Conservation (phyloP, 2,329 filamentous ascomycete species). For the Teratosphaeria nubilosa region DNA sequence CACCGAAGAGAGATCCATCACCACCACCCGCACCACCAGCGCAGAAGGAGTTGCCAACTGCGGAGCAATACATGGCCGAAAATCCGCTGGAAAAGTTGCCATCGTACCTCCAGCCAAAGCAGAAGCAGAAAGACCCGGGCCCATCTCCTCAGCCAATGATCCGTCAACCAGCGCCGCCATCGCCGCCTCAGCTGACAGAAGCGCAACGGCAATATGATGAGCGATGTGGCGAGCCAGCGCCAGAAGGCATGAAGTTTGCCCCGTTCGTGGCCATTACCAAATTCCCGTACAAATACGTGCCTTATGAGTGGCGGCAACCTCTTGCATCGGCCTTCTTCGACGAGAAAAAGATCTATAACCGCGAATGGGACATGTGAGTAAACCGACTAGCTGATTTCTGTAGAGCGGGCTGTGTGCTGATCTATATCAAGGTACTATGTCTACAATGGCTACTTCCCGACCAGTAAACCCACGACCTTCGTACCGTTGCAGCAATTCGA, state of each 20-base stretch:
- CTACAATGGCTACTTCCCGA: constrained; percentile 10
- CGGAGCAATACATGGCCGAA: background rate
- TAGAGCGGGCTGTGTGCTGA: background rate
- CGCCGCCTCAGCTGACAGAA: background rate
- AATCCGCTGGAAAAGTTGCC: background rate
- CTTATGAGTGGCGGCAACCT: constrained; percentile 37
- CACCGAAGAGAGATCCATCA: constrained; percentile 4
- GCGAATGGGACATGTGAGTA: constrained; percentile 68
- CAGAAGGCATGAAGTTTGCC: constrained; percentile 26
- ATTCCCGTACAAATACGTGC: constrained; percentile 53
- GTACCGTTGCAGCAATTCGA: constrained; percentile 58
- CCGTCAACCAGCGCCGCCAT: background rate
- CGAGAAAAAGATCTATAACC: constrained; percentile 45
- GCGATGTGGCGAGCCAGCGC: constrained; percentile 25
- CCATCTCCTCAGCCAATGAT: background rate
- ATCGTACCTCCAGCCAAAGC: constrained; percentile 3
- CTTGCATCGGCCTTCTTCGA: constrained; percentile 48
- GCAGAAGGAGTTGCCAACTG: background rate
- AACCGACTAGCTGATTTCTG: background rate
- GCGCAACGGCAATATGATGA: constrained; percentile 8
- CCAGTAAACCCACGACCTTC: constrained; percentile 50
- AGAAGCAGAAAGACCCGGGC: background rate
- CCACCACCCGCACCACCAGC: constrained; percentile 1
- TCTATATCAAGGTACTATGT: constrained; percentile 16
- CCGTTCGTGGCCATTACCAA: constrained; percentile 40